These are phyloP conservation scores for Teratosphaeria viscida DNA, from an alignment of 2,329 filamentous ascomycete genomes.

Conservation along the genomic window DNA sequence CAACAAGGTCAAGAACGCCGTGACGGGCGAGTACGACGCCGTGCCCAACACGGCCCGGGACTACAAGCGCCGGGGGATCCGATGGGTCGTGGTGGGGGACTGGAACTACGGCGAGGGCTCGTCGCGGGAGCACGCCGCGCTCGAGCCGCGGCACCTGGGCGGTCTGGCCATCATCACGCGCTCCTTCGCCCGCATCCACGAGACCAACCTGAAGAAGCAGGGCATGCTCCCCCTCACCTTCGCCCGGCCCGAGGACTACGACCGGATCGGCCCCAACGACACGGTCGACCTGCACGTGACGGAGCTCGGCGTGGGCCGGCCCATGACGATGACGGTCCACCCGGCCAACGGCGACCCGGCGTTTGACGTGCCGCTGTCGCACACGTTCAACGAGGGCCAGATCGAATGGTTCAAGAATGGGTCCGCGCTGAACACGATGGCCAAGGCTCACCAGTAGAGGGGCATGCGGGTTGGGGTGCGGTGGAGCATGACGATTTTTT, in stretches of 20 bases:
- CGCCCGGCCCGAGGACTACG: slow-evolving; percentile 87
- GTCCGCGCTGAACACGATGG: slow-evolving; percentile 96
- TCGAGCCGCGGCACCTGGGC: slow-evolving; percentile 94
- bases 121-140: slow-evolving; percentile 95
- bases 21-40: slow-evolving; percentile 71
- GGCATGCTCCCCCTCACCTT: slow-evolving; percentile 99
- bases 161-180: slow-evolving; percentile 94
- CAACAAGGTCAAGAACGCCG: slow-evolving; percentile 92
- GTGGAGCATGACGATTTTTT: neutral
- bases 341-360: slow-evolving; percentile 66
- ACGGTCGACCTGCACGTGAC: slow-evolving; percentile 85
- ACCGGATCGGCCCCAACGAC: slow-evolving; percentile 89
- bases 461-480: no score
- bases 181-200: slow-evolving; percentile 97
- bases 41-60: slow-evolving; percentile 92
- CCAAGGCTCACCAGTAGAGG: slow-evolving; percentile 44
- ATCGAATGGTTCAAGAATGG: slow-evolving; percentile 99
- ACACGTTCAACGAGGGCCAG: slow-evolving; percentile 98
- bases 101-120: slow-evolving; percentile 99
- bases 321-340: slow-evolving; percentile 83
- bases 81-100: slow-evolving; percentile 97
- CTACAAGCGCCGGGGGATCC: slow-evolving; percentile 94
- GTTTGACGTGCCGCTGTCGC: slow-evolving; percentile 74
- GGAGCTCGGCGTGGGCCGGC: slow-evolving; percentile 83
- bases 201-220: slow-evolving; percentile 99